Base-by-base conservation (phyloP, 2,329 filamentous ascomycete genomes). In the Zymoseptoria tritici region DNA sequence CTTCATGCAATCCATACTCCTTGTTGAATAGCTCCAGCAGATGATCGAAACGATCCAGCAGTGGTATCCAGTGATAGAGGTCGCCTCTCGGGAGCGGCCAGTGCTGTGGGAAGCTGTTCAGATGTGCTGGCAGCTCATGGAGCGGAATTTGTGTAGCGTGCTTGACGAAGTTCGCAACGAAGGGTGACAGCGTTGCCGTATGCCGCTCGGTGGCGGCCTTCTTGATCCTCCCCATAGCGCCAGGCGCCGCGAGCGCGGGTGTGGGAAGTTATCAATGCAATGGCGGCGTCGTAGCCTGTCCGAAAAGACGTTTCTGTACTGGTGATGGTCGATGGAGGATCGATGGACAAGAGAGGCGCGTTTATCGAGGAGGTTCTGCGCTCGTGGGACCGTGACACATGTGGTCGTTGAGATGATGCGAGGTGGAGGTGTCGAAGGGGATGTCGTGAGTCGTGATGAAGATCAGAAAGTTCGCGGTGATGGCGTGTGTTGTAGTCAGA, bases 71-170 rank as follows among this genome's bases (percentile, higher is more conserved):
- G 80, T 99, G 93, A 73, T 97, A 97, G 29, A 97, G 80, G 74
- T 99, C 94, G 62, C 94, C 95, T 73, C 93, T 85, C 49, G 93
- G 93, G 71, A 97, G 96, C 2, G 92, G 91, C 94, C 94, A 99
- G 82, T 87, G 82, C 65, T 87, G 86, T 60, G 93, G 91, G 73
- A 97, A 97, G 58, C 83, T 84, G 68, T 82, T 81, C 65, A 99
- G 87, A 66, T 88, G 84, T 68, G 84, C 79, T 67, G 91, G 90
- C 66, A 99, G 82, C 72, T 89, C 84, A 69, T 88, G 86, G 69
- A 97, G 78, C 54, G 91, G 84, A 65, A 83, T 80, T 60, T 82
- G 82, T 66, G 85, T 85, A 55, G 89, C 86, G 66, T 81, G 81
- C 69, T 86, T 80, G 70, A 96, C 87, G 72, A 92, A 97, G 57